These are phyloP conservation scores for Beauveria australis DNA, from an alignment of 2,329 filamentous ascomycete species.

Conservation along the genomic window DNA sequence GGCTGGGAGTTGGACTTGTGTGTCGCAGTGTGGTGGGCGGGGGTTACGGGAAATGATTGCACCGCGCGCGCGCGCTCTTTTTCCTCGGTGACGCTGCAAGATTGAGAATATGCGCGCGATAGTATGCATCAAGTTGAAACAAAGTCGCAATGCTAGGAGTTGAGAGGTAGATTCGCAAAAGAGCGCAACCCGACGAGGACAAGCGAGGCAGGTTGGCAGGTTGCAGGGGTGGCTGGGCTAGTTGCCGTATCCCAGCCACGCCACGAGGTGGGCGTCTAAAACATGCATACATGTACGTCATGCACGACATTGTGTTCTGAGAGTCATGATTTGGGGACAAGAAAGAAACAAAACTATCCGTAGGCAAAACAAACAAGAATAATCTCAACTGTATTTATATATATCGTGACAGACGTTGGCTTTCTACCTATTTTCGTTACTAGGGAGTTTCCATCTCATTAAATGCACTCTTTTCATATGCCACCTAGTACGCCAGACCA, in stretches of 20 bases:
- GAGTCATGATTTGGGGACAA: neutral
- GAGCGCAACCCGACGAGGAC: too few species aligned
- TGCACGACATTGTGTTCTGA: too few species aligned
- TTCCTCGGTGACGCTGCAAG: too few species aligned
- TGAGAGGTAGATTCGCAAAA: too few species aligned
- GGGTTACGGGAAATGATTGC: too few species aligned
- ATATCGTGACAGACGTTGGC: constrained; percentile 7
- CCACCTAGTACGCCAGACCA: constrained; percentile 7
- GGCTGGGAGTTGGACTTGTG: too few species aligned
- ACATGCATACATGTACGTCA: neutral
- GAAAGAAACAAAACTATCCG: neutral
- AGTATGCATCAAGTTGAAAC: too few species aligned
- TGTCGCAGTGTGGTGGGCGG: too few species aligned
- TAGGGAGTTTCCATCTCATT: constrained; percentile 9
- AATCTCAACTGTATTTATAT: neutral
- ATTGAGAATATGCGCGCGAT: too few species aligned
- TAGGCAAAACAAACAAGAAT: neutral
- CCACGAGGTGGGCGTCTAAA: neutral
- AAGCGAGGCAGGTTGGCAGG: neutral
- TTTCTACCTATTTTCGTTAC: constrained; percentile 8
- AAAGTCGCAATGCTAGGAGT: too few species aligned
- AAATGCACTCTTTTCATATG: constrained; percentile 7
- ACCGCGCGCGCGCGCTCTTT: too few species aligned
- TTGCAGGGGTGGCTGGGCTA: neutral
- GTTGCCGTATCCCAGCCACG: too few species aligned